Percentiles rank a stretch among this genome's conserved stretches.
Conservation (phyloP, 2,329 filamentous ascomycete genomes). For the Westerdykella aurantiaca region DNA sequence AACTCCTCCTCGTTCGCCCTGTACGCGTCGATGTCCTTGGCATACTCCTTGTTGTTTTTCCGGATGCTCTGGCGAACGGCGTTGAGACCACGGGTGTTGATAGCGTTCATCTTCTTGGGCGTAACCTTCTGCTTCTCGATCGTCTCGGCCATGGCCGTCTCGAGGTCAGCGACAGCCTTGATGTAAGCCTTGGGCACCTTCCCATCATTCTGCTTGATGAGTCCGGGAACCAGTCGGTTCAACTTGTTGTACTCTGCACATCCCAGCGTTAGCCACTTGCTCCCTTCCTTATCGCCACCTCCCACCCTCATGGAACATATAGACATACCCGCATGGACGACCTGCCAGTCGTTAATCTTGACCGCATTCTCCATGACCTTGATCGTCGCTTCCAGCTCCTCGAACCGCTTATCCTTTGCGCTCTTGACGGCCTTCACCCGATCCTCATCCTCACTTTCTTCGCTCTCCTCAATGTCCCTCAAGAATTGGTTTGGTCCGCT, state of each 20-base stretch:
- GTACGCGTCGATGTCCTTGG: conserved; percentile 80
- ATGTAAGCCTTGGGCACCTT: conserved; percentile 87
- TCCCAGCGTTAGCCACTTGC: conserved; percentile 12
- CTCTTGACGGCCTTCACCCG: conserved; percentile 85
- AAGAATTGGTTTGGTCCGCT: conserved; percentile 78
- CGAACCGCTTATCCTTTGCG: conserved; percentile 93
- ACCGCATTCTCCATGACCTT: conserved; percentile 91
- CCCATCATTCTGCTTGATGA: conserved; percentile 55
- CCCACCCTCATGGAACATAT: neutral
- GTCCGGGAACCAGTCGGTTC: conserved; percentile 67
- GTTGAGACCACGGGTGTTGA: conserved; percentile 87
- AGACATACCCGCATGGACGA: conserved; percentile 75
- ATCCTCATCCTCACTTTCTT: conserved; percentile 80
- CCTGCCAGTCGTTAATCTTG: conserved; percentile 96
- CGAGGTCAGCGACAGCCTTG: conserved; percentile 85
- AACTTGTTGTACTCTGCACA: conserved; percentile 83
- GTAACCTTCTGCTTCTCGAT: conserved; percentile 93
- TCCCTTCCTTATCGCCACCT: neutral
- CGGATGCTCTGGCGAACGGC: conserved; percentile 97
- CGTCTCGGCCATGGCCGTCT: conserved; percentile 90
- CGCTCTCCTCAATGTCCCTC: conserved; percentile 68
- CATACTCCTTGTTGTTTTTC: conserved; percentile 97
- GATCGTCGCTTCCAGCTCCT: conserved; percentile 87
- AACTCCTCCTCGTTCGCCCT: conserved; percentile 77
- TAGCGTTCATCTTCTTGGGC: conserved; percentile 98